Evolutionary conservation across 495 filamentous ascomycete genomes (phyloP).

Genomic region (Ramalina intermedia): DNA sequence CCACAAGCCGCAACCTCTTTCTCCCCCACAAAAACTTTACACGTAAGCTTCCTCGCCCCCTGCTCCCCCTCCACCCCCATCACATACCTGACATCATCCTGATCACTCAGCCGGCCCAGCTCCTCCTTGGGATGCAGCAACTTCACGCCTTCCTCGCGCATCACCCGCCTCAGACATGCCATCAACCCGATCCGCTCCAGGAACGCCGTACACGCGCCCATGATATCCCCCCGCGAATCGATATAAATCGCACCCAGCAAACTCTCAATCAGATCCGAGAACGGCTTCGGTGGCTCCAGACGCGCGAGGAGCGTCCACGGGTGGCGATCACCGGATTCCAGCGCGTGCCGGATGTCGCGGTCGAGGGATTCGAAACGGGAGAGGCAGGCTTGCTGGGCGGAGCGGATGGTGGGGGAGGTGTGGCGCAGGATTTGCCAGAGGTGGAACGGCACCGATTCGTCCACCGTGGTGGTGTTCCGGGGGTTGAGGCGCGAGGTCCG

Average conservation of each 20-base stretch:
- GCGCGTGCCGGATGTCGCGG: conserved; percentile 30
- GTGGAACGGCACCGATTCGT: conserved; percentile 13
- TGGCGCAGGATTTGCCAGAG: conserved; percentile 63
- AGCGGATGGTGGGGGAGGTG: conserved; percentile 27
- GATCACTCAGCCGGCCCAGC: conserved; percentile 41
- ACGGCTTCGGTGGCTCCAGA: conserved; percentile 61
- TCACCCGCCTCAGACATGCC: conserved; percentile 42
- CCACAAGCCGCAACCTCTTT: conserved; percentile 28
- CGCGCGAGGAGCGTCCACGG: conserved; percentile 62
- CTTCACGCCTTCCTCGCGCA: conserved; percentile 39
- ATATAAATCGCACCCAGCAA: conserved; percentile 75
- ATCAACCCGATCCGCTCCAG: conserved; percentile 51
- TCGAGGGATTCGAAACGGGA: conserved; percentile 36
- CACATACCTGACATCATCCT: conserved; percentile 27
- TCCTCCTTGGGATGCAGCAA: conserved; percentile 64
- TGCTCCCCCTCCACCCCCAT: conserved; percentile 11
- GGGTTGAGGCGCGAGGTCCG: conserved; percentile 6
- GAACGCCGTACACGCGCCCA: conserved; percentile 41
- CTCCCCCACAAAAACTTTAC: conserved; percentile 37
- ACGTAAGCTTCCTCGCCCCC: conserved; percentile 25
- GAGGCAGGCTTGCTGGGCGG: conserved; percentile 26
- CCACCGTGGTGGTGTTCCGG: conserved; percentile 7
- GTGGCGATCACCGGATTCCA: conserved; percentile 37
- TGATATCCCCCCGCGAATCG: conserved; percentile 46
- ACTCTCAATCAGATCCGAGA: conserved; percentile 75